Evolutionary conservation across 495 filamentous ascomycete genomes (phyloP), one percentile per base, ranked within the genome.

Genomic region (Amphirosellinia nigrospora): DNA sequence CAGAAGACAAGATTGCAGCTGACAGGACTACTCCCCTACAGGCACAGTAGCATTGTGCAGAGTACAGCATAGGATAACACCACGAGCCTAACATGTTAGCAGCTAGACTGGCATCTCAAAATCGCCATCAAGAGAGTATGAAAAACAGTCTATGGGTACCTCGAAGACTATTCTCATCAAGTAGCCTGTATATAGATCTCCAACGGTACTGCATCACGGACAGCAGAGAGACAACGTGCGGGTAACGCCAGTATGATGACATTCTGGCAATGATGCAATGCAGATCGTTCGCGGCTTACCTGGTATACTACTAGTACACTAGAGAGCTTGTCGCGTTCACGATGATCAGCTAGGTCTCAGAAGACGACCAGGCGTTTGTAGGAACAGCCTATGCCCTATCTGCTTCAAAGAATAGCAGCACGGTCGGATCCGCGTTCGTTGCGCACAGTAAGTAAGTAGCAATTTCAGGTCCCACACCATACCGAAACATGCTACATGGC

Each of bases 1-100:
- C 19, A 50, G 60, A 36, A 64, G 56, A 58, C 68, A 64, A 70
- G 60, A 70, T 64, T 56, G 45, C 68, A 70, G 68, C 67, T 64
- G 67, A 63, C 55, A 50, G 45, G 58, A 38, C 34, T 52, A 56
- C 38, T 23, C 41, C 8, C 34, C 36, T 41, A 41, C 21, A 26
- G 6, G 21, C 21, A 60, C 64, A 38, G 23, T 11, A 66, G 13
- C 60, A 63, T 21, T 60, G 48, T 65, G 55, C 63, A 23, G 8
- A 38, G 41, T n/a, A 34, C 61, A 64, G 61, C 59, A 65, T 48
- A 60, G 39, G 43, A 38, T 68, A 16, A 55, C 66, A 68, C 66
- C 43, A 50, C 52, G 41, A 60, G 66, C 21, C 53, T 68, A 15
- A 43, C 64, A 55, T 53, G 34, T 32, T 21, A 41, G 23, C 36